These are phyloP conservation scores for Thalassiosira hispida DNA, from an alignment of 352 stramenopile genomes.

Conservation along the genomic window DNA sequence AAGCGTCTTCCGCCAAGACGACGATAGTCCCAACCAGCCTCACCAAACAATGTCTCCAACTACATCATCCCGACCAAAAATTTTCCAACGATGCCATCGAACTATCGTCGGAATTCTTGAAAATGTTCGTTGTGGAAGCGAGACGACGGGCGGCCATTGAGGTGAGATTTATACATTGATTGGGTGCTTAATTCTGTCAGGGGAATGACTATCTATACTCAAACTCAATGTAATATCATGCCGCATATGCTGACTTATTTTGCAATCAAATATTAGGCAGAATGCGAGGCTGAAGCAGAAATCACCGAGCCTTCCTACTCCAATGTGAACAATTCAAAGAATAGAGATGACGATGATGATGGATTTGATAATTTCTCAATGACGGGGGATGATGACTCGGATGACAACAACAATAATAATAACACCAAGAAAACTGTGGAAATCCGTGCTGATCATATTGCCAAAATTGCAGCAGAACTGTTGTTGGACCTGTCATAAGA, in stretches of 20 bases:
- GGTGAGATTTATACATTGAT: conserved; percentile 13
- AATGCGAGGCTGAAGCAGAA: conserved; percentile 38
- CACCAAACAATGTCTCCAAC: conserved; percentile 33
- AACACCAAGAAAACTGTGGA: conserved; percentile 8
- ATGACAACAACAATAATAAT: conserved; percentile 1
- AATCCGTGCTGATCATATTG: conserved; percentile 55
- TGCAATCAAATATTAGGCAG: conserved; percentile 23
- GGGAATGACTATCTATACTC: no score
- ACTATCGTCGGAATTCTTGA: conserved; percentile 55
- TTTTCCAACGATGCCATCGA: conserved; percentile 49
- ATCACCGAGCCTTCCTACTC: not conserved
- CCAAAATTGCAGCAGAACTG: conserved; percentile 59
- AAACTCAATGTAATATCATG: no score
- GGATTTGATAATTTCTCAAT: not conserved
- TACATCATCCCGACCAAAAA: conserved; percentile 47
- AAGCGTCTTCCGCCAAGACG: not conserved
- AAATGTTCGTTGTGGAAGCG: conserved; percentile 68
- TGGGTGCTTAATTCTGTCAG: no score
- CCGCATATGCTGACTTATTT: not conserved
- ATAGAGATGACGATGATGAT: not conserved
- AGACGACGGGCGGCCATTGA: conserved; percentile 55
- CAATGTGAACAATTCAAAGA: not conserved
- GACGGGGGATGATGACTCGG: not conserved
- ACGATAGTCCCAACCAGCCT: conserved; percentile 25
- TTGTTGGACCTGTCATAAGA: conserved; percentile 58